phyloP scores from a whole-genome alignment of 176 grass and related monocot species.

The Urochloa ruziziensis region DNA sequence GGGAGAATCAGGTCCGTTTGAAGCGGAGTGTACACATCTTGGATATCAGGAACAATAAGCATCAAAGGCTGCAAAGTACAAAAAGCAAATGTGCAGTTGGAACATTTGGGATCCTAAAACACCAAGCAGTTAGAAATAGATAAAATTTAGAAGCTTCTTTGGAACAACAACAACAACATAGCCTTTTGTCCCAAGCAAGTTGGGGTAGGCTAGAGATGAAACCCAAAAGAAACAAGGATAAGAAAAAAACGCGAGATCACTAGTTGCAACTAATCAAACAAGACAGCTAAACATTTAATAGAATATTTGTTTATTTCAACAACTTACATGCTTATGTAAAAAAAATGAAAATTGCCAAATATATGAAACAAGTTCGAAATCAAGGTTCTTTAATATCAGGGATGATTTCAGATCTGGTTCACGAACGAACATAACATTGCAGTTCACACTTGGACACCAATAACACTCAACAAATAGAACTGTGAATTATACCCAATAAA shows the following conservation, averaged over 20 bases:
- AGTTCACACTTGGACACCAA: slow-evolving; percentile 2
- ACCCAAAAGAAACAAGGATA: no score
- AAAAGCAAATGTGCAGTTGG: slow-evolving; percentile 20
- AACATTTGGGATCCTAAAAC: not conserved
- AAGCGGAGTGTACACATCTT: slow-evolving; percentile 88
- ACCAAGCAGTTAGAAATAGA: not conserved
- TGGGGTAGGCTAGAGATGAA: no score
- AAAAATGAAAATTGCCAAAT: not conserved
- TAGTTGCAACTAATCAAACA: not conserved
- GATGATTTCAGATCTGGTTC: not conserved
- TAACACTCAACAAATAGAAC: not conserved
- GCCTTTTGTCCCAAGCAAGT: no score
- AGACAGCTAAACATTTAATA: not conserved
- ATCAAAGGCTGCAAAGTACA: slow-evolving; percentile 65
- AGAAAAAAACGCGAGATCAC: not conserved
- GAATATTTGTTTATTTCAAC: not conserved
- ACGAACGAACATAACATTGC: not conserved
- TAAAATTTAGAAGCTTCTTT: not conserved
- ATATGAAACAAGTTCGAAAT: not conserved
- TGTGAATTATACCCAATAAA: no score
- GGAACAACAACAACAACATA: not conserved
- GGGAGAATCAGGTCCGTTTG: slow-evolving; percentile 74
- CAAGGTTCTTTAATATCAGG: not conserved
- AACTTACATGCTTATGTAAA: not conserved
- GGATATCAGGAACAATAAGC: slow-evolving; percentile 80